Evolutionary conservation across 176 grass and related monocot species (phyloP), one percentile per base, ranked within the genome.

Genomic region (Poa pratensis): DNA sequence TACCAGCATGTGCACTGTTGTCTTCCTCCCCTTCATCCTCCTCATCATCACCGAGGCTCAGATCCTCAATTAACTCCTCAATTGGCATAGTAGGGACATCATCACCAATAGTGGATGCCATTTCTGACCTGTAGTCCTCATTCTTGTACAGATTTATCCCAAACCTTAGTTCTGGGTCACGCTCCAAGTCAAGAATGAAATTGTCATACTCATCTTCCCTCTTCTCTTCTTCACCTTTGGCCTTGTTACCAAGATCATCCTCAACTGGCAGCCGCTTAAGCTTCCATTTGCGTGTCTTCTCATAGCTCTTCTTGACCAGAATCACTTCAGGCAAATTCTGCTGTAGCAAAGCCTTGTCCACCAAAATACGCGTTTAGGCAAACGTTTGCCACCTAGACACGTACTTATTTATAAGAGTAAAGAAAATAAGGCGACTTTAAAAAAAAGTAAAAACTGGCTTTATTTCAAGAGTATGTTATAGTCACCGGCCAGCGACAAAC

Each of bases 281-380:
- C 84, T 95, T 94, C 82, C 94, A 85, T 54, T 61, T 51, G 20
- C 79, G 57, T 54, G 81, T 86, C 96, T 95, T 94, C 69, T 92
- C 83, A 0, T 90, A 98, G 86, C 96, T 98, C 91, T 98, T 98
- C 93, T 95, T 98, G 72, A 98, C 87, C 63, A 98, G 91, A 81
- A 98, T 7, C 7, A 84, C 91, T 54, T 98, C 96, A 23, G 96
- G 96, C 64, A 98, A 78, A 69, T 60, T 80, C 59, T 87, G 85
- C 6, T 83, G 84, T 0, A 57, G 60, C 79, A 93, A 93, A 63
- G 92, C 81, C 2, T 75, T 90, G 30, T 98, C 91, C 72, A 95
- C 28, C 28, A 30, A 30, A 30, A 30, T 30, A 30, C 28, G 28
- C 28, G 28, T 30, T 30, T 30, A 30, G 28, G 28, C 28, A 30